Conservation (phyloP, 1,284 basidiomycete species). For the Gomphus bonarii region DNA sequence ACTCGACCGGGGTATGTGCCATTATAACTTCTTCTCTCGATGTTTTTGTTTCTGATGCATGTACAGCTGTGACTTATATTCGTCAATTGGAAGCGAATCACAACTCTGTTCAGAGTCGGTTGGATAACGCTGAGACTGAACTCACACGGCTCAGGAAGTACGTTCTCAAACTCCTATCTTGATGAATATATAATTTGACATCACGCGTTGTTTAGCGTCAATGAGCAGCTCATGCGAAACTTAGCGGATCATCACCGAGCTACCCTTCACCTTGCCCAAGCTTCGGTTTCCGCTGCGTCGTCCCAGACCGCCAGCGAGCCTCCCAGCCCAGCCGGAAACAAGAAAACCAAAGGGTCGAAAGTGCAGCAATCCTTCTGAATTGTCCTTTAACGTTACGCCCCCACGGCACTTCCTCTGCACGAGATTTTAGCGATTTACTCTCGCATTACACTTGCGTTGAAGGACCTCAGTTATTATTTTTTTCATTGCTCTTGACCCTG, state of each 20-base stretch:
- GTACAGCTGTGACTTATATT: conserved; percentile 62
- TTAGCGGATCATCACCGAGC: conserved; percentile 61
- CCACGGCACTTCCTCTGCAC: background rate
- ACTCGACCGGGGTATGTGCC: conserved; percentile 58
- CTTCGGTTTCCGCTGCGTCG: conserved; percentile 28
- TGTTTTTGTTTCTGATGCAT: conserved; percentile 17
- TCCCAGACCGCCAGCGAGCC: conserved; percentile 13
- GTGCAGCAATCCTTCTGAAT: background rate
- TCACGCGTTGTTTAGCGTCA: conserved; percentile 32
- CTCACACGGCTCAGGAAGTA: conserved; percentile 60
- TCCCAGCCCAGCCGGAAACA: conserved; percentile 4
- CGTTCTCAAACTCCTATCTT: conserved; percentile 14
- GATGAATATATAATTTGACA: background rate
- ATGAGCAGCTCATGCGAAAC: conserved; percentile 77
- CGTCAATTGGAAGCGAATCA: conserved; percentile 70
- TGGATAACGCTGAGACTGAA: conserved; percentile 67
- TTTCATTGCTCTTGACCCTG: too few relatives aligned
- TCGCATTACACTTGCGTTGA: background rate
- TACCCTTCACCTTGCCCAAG: conserved; percentile 45
- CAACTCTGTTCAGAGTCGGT: conserved; percentile 59
- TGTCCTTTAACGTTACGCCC: background rate
- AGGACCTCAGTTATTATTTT: background rate
- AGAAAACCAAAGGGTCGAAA: conserved; percentile 12
- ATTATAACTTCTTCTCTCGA: conserved; percentile 12
- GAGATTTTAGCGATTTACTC: background rate